phyloP scores from a whole-genome alignment of 169 alveolate genomes.

The Babesia sp. region DNA sequence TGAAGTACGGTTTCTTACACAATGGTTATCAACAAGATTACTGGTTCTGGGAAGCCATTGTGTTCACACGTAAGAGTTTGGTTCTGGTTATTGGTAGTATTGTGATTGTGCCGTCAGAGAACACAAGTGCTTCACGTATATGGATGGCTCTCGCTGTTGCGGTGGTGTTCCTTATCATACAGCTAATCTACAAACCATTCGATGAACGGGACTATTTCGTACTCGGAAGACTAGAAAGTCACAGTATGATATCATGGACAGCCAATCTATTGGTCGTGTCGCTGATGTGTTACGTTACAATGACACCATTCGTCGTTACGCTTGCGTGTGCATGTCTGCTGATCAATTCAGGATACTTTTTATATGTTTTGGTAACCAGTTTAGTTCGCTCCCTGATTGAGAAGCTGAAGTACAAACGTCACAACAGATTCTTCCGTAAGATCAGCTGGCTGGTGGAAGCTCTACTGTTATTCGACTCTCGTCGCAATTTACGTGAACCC shows the following conservation, averaged over 20 bases:
- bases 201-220: constrained; percentile 79
- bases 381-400: constrained; percentile 62
- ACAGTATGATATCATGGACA: constrained; percentile 83
- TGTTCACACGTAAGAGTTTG: constrained; percentile 78
- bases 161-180: constrained; percentile 71
- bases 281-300: constrained; percentile 31
- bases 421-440: neutral
- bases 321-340: constrained; percentile 39
- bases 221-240: constrained; percentile 78
- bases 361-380: constrained; percentile 49
- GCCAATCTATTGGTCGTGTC: constrained; percentile 67
- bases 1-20: constrained; percentile 82
- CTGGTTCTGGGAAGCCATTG: constrained; percentile 86
- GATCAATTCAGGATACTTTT: constrained; percentile 60
- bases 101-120: constrained; percentile 68
- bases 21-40: constrained; percentile 78
- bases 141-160: constrained; percentile 80
- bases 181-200: constrained; percentile 79
- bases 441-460: constrained; percentile 37
- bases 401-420: constrained; percentile 24
- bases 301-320: constrained; percentile 1
- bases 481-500: constrained; percentile 49
- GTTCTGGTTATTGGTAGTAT: constrained; percentile 79
- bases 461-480: constrained; percentile 5
- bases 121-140: constrained; percentile 73